These are phyloP conservation scores for Paxillus involutus DNA, from an alignment of 768 basidiomycete genomes.

Conservation along the genomic window DNA sequence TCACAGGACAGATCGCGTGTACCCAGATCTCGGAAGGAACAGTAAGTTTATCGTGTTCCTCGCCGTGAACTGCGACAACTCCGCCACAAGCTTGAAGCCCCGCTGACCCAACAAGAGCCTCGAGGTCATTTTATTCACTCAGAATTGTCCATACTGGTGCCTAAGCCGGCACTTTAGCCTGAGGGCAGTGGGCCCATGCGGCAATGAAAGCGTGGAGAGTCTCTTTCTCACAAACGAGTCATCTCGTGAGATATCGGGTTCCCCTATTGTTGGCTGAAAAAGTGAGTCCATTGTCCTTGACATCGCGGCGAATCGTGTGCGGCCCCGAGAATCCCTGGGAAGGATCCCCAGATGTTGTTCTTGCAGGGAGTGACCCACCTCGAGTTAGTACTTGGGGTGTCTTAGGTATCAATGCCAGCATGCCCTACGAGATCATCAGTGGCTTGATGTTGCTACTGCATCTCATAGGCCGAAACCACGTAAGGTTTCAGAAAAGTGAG, in stretches of 20 bases:
- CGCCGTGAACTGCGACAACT: constrained; percentile 14
- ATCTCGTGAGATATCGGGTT: neutral
- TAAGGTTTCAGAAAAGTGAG: neutral
- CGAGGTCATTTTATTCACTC: constrained; percentile 5
- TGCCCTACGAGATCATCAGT: neutral
- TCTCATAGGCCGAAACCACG: neutral
- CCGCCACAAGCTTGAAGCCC: constrained; percentile 11
- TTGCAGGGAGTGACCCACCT: neutral
- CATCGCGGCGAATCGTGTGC: neutral
- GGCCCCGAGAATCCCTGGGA: constrained; percentile 13
- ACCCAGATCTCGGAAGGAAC: constrained; percentile 18
- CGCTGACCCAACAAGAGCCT: constrained; percentile 4
- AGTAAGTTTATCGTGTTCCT: neutral
- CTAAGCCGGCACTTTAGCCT: too few species aligned
- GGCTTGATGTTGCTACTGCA: constrained; percentile 13
- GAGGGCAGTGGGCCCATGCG: neutral
- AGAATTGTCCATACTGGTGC: neutral
- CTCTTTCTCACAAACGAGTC: constrained; percentile 7
- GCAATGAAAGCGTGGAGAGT: constrained; percentile 1
- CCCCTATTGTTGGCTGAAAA: neutral
- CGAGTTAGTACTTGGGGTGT: too few species aligned
- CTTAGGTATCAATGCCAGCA: neutral
- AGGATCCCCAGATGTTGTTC: neutral
- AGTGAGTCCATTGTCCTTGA: too few species aligned
- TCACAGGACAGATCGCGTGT: constrained; percentile 11